phyloP scores from a whole-genome alignment of 2,329 filamentous ascomycete species.

The Apiospora marii region DNA sequence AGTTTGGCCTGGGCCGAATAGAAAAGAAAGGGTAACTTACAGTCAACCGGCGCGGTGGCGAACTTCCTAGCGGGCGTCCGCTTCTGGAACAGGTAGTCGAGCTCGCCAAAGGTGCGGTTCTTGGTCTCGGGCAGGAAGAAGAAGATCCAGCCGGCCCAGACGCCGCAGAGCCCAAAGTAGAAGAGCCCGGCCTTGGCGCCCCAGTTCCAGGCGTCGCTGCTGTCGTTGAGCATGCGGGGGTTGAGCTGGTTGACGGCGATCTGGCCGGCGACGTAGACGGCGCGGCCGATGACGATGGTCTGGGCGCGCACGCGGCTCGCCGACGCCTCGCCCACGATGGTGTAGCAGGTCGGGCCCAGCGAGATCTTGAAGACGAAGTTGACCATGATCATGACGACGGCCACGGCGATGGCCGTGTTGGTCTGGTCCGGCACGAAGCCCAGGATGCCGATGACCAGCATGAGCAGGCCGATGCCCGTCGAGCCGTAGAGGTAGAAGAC shows the following conservation, averaged over 20 bases:
- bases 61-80: conserved; percentile 46
- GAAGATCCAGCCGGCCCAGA: conserved; percentile 52
- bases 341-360: conserved; percentile 57
- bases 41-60: conserved; percentile 36
- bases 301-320: conserved; percentile 53
- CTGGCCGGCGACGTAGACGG: conserved; percentile 49
- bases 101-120: conserved; percentile 54
- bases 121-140: conserved; percentile 55
- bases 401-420: conserved; percentile 56
- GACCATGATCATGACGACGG: conserved; percentile 59
- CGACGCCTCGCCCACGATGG: conserved; percentile 62
- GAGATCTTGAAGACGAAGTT: conserved; percentile 61
- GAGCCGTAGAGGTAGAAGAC: conserved; percentile 59
- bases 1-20: not conserved
- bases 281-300: conserved; percentile 53
- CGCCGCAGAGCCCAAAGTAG: conserved; percentile 48
- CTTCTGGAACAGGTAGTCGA: conserved; percentile 56
- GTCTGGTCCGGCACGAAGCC: conserved; percentile 52
- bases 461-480: conserved; percentile 50
- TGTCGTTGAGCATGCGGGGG: conserved; percentile 53
- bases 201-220: conserved; percentile 41
- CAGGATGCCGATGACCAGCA: conserved; percentile 56
- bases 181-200: conserved; percentile 49
- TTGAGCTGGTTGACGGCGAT: conserved; percentile 53
- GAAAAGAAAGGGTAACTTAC: conserved; percentile 35